phyloP scores from a whole-genome alignment of 768 basidiomycete genomes.

The Phaeolepiota aurea region DNA sequence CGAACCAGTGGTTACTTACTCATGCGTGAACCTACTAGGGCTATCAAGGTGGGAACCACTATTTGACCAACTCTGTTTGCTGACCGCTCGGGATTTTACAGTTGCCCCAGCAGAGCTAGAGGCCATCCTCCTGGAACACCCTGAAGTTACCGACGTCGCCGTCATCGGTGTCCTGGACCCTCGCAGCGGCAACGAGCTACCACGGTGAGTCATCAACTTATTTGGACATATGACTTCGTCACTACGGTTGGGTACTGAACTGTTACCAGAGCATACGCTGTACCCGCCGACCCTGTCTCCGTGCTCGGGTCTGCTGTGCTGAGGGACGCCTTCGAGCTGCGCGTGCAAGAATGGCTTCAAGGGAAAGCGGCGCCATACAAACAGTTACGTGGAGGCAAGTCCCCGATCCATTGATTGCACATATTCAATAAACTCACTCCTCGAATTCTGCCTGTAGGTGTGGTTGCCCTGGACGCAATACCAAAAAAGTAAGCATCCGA shows the following conservation, averaged over 20 bases:
- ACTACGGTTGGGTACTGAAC: background rate
- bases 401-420: no score
- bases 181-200: constrained; percentile 56
- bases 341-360: constrained; percentile 46
- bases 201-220: constrained; percentile 32
- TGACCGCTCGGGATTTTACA: constrained; percentile 4
- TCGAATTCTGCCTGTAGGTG: constrained; percentile 30
- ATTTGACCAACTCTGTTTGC: background rate
- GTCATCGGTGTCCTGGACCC: constrained; percentile 53
- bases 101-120: constrained; percentile 72
- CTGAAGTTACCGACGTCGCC: constrained; percentile 52
- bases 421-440: background rate
- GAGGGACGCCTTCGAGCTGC: constrained; percentile 24
- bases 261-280: constrained; percentile 37
- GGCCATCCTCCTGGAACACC: constrained; percentile 47
- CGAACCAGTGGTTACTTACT: no score
- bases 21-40: constrained; percentile 7
- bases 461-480: constrained; percentile 37
- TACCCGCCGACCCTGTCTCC: constrained; percentile 17
- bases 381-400: constrained; percentile 46
- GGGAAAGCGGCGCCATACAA: constrained; percentile 53
- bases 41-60: constrained; percentile 12
- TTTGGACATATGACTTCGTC: background rate
- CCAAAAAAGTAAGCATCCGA: constrained; percentile 39
- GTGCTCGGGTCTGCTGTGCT: constrained; percentile 11